These are phyloP conservation scores for Gigaspora rosea DNA, from an alignment of 192 early-diverging fungal species.

Conservation along the genomic window DNA sequence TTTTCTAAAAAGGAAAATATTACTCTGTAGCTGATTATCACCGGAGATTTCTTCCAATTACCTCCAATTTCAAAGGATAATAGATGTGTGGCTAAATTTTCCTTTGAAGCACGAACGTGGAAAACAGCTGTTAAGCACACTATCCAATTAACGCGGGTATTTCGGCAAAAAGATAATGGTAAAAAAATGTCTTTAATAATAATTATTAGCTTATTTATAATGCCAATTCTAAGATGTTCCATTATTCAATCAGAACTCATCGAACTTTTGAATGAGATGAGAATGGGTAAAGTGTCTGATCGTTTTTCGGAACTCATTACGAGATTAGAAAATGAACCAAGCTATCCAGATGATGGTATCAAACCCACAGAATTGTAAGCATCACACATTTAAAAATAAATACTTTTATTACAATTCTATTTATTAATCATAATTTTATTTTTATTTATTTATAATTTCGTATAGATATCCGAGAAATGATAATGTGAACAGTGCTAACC, in stretches of 20 bases:
- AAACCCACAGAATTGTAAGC: slow-evolving; percentile 72
- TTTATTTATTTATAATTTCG: slow-evolving; percentile 21
- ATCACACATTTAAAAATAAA: neutral
- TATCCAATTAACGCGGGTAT: slow-evolving; percentile 75
- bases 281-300: slow-evolving; percentile 66
- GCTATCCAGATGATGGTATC: slow-evolving; percentile 61
- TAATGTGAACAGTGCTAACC: slow-evolving; percentile 78
- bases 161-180: slow-evolving; percentile 78
- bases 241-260: slow-evolving; percentile 52
- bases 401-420: neutral
- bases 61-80: slow-evolving; percentile 63
- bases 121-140: slow-evolving; percentile 48
- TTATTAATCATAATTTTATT: neutral
- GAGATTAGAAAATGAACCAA: slow-evolving; percentile 46
- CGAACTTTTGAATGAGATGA: slow-evolving; percentile 84
- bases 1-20: neutral
- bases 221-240: neutral
- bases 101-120: slow-evolving; percentile 70
- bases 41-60: slow-evolving; percentile 83
- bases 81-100: slow-evolving; percentile 47
- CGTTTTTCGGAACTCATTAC: slow-evolving; percentile 55
- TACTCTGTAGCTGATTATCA: slow-evolving; percentile 39
- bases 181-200: slow-evolving; percentile 19
- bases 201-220: neutral
- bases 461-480: slow-evolving; percentile 39